phyloP scores from a whole-genome alignment of 1,139 yeast genomes.

The Yamadazyma triangularis region DNA sequence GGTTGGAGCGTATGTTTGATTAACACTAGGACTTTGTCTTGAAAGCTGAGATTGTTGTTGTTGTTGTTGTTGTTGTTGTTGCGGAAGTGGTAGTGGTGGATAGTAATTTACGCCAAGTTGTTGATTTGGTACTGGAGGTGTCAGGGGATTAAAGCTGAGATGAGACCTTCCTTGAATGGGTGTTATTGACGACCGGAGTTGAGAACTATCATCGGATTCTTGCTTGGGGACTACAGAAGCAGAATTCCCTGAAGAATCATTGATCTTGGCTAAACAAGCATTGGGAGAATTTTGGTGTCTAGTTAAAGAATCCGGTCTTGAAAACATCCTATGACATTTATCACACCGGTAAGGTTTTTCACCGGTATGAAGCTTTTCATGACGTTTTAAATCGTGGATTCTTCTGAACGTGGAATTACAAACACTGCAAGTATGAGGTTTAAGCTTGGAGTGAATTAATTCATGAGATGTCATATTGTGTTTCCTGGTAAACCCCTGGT shows the following conservation, averaged over 20 bases:
- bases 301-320: slow-evolving; percentile 72
- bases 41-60: not conserved
- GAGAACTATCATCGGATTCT: too few relatives aligned
- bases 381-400: slow-evolving; percentile 73
- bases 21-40: not conserved
- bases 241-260: not conserved
- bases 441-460: slow-evolving; percentile 61
- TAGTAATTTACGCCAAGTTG: not conserved
- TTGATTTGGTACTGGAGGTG: not conserved
- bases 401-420: slow-evolving; percentile 66
- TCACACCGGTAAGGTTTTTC: slow-evolving; percentile 64
- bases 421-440: slow-evolving; percentile 63
- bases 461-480: slow-evolving; percentile 75
- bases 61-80: not conserved
- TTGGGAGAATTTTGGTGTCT: slow-evolving; percentile 53
- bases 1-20: too few relatives aligned
- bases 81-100: not conserved
- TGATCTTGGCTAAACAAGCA: slow-evolving; percentile 27
- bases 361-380: slow-evolving; percentile 71
- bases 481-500: slow-evolving; percentile 61
- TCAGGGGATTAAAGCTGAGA: too few relatives aligned
- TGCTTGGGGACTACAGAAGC: not conserved
- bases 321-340: slow-evolving; percentile 62
- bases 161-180: too few relatives aligned
- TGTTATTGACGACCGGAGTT: too few relatives aligned